These are phyloP conservation scores for Penicillium cataractarum DNA, from an alignment of 495 filamentous ascomycete species.

Conservation along the genomic window DNA sequence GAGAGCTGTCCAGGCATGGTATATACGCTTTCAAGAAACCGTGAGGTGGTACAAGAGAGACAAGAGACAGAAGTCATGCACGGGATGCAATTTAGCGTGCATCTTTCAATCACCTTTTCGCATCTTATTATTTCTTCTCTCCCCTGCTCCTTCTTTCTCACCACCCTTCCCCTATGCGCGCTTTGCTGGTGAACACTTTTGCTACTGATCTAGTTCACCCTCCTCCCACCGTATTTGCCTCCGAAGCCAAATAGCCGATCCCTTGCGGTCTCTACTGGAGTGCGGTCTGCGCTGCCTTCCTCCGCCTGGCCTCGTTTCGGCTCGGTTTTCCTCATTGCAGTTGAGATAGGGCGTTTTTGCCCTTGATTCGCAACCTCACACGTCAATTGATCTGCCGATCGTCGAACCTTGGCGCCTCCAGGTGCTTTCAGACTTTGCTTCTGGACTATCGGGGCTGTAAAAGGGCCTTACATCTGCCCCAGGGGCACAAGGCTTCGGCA, in stretches of 20 bases:
- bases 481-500: background rate
- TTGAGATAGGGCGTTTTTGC: constrained; percentile 5
- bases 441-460: background rate
- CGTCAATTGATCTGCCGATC: background rate
- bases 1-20: background rate
- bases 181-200: constrained; percentile 4
- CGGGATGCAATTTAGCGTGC: constrained; percentile 1
- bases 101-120: constrained; percentile 2
- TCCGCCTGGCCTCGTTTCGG: constrained; percentile 4
- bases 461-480: background rate
- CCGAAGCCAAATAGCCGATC: constrained; percentile 5
- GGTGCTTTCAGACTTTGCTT: constrained; percentile 3
- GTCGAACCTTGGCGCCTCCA: background rate
- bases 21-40: background rate
- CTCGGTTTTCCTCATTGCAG: constrained; percentile 5
- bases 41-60: background rate
- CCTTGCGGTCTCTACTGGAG: constrained; percentile 1
- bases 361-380: constrained; percentile 6
- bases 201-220: constrained; percentile 3
- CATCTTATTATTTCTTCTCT: background rate
- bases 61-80: background rate
- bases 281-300: constrained; percentile 4
- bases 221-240: constrained; percentile 7
- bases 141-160: background rate
- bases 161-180: constrained; percentile 4